Evolutionary conservation across 441 rosid species (phyloP).

Genomic region (Croton laevigatus): DNA sequence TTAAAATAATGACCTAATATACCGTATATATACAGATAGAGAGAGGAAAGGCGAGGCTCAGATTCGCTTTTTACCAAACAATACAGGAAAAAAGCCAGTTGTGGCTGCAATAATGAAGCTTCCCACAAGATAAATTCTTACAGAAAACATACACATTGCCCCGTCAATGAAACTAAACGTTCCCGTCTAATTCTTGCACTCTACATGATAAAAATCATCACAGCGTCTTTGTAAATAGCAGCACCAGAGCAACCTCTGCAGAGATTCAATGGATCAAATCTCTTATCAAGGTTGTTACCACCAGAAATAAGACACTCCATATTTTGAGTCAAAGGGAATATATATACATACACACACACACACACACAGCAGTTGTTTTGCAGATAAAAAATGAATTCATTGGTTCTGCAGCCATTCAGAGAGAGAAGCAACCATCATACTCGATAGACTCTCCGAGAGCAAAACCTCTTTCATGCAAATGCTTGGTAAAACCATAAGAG

Average conservation of each 20-base stretch:
- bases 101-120: neutral
- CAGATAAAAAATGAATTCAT: neutral
- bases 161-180: neutral
- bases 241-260: too few species aligned
- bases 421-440: neutral
- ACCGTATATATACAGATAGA: too few species aligned
- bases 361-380: neutral
- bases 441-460: neutral
- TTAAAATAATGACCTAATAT: neutral
- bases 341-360: neutral
- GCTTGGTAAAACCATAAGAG: too few species aligned
- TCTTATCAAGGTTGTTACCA: too few species aligned
- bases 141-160: neutral
- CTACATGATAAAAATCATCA: neutral
- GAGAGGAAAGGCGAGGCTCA: too few species aligned
- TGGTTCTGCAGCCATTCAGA: neutral
- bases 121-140: neutral
- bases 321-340: too few species aligned
- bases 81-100: too few species aligned
- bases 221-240: too few species aligned
- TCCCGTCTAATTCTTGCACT: neutral
- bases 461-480: neutral
- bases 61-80: too few species aligned
- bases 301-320: too few species aligned
- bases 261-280: too few species aligned